Base-by-base conservation (phyloP, 208 protist genomes). In the Angomonas ambiguus region DNA sequence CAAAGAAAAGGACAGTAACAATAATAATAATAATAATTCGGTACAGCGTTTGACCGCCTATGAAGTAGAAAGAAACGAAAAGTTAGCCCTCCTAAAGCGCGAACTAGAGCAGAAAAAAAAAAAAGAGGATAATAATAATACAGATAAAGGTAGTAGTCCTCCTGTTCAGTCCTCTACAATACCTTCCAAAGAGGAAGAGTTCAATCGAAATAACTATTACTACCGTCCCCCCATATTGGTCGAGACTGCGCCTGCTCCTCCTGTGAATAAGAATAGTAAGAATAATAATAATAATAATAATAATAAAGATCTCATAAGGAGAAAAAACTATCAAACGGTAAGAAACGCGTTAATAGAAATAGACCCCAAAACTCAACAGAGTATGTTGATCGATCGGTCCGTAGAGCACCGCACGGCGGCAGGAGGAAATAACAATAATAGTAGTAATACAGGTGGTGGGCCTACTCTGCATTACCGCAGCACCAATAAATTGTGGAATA, bases 391-490 rank as follows among this genome's bases (percentile, higher is more conserved):
- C n/a, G 5, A 16, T n/a, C 38, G 38, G 16, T 45, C 38, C 11
- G 38, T 45, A 45, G 22, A 30, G 49, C n/a, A 27, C 49, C n/a
- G n/a, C 6, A 56, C 6, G n/a, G 27, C 18, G 18, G 6, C 18
- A 24, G 27, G 27, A 11, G 6, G 27, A 8, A 56, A 56, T 25
- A 56, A 56, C n/a, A 56, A 56, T 56, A 56, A 56, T 45, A 45
- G 16, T 25, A 56, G n/a, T 25, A 27, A 27, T 16, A 30, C n/a
- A 8, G n/a, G 11, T 16, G n/a, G 8, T 16, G 49, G 49, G 6
- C 22, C 49, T 5, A 56, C 49, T 11, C 8, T 11, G n/a, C 6
- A 24, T 8, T 56, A 56, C n/a, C 11, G 49, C 18, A 56, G 49
- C n/a, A 56, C 49, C n/a, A 56, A 56, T 56, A 16, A 27, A 16